Conservation (phyloP, 1,284 basidiomycete species). For the Xerocomus amazonicus region DNA sequence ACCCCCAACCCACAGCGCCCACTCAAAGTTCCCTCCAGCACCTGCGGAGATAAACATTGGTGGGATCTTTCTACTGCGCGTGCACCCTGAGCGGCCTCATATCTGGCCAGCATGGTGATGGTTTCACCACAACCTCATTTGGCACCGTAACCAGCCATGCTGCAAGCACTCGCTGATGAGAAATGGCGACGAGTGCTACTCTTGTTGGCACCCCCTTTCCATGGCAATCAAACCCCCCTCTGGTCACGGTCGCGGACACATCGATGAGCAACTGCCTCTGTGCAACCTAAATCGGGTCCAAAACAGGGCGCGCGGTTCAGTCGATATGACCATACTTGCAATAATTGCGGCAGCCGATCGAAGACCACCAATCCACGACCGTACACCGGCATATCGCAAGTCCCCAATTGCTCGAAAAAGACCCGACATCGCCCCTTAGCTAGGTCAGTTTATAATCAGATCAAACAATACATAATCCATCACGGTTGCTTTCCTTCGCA, state of each 20-base stretch:
- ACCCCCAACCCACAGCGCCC: constrained; percentile 4
- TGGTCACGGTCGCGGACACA: not conserved
- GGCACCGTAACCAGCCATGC: too few species aligned
- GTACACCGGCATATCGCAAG: not conserved
- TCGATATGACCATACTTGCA: not conserved
- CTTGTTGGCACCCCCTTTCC: not conserved
- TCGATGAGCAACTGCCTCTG: not conserved
- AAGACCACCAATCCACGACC: constrained; percentile 1
- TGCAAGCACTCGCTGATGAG: constrained; percentile 4
- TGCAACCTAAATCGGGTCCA: not conserved
- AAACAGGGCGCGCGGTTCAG: not conserved
- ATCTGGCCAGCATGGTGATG: constrained; percentile 2
- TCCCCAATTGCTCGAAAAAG: constrained; percentile 1
- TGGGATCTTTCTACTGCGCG: constrained; percentile 1
- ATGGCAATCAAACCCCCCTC: not conserved
- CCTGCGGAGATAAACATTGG: constrained; percentile 26
- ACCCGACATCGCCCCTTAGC: not conserved
- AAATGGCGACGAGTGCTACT: constrained; percentile 3
- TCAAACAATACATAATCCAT: not conserved
- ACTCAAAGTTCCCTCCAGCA: not conserved
- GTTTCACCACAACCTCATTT: too few species aligned
- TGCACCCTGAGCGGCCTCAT: constrained; percentile 3
- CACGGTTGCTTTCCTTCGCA: constrained; percentile 2
- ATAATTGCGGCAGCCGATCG: constrained; percentile 3
- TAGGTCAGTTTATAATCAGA: not conserved